phyloP scores from a whole-genome alignment of 2,329 filamentous ascomycete genomes.

The Colletotrichum cuscutae region DNA sequence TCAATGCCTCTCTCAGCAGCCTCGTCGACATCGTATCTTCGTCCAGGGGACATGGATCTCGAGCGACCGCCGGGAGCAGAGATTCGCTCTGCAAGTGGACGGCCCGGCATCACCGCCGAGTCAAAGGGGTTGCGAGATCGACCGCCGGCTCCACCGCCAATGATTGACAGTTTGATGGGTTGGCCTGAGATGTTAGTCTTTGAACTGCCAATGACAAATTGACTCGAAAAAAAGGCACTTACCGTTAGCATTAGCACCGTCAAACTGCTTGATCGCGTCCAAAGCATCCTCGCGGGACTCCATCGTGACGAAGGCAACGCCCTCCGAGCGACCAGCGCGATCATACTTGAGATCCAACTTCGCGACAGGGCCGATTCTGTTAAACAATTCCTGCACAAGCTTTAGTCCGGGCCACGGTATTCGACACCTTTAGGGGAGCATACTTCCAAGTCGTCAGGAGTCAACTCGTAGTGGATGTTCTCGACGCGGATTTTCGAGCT shows the following conservation, averaged over 20 bases:
- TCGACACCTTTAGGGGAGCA: constrained; percentile 26
- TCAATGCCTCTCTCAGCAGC: constrained; percentile 77
- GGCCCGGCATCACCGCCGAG: constrained; percentile 63
- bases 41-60: constrained; percentile 68
- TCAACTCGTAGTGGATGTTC: constrained; percentile 93
- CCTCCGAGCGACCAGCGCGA: constrained; percentile 87
- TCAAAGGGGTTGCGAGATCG: constrained; percentile 65
- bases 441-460: constrained; percentile 84
- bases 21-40: constrained; percentile 62
- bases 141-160: constrained; percentile 61
- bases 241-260: constrained; percentile 91
- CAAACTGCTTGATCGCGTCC: constrained; percentile 81
- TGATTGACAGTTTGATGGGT: constrained; percentile 79
- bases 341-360: constrained; percentile 83
- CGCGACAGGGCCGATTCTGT: constrained; percentile 76
- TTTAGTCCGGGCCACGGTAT: constrained; percentile 39
- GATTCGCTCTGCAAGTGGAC: constrained; percentile 70
- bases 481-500: constrained; percentile 84
- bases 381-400: constrained; percentile 76
- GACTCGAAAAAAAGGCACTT: constrained; percentile 37
- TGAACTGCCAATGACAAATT: neutral
- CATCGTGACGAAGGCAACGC: constrained; percentile 86
- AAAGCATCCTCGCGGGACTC: constrained; percentile 75
- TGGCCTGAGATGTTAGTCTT: constrained; percentile 63
- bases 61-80: constrained; percentile 66